Percentiles rank a stretch among this genome's conserved stretches.
Evolutionary conservation across 768 basidiomycete genomes (phyloP).

Genomic region (Panaeolus cyanescens): DNA sequence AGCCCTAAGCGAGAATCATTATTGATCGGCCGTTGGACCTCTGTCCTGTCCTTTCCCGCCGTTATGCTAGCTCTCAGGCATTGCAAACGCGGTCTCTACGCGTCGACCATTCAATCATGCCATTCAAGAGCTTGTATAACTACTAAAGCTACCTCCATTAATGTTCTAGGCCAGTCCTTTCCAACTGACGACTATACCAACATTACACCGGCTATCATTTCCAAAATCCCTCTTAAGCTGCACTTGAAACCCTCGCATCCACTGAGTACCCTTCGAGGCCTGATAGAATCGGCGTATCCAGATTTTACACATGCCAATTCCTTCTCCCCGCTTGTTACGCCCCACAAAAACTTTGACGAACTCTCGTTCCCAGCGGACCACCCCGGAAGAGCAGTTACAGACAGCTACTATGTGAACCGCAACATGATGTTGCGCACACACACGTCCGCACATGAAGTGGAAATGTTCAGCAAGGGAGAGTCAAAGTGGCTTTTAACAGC

Average conservation of each 20-base stretch:
- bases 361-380: conserved; percentile 93
- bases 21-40: not conserved
- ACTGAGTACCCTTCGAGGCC: conserved; percentile 76
- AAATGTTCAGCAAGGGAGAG: conserved; percentile 76
- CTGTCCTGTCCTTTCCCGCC: not conserved
- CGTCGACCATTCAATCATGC: not conserved
- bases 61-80: not conserved
- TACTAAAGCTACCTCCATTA: conserved; percentile 10
- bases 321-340: conserved; percentile 87
- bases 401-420: conserved; percentile 95
- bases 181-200: conserved; percentile 82
- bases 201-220: conserved; percentile 80
- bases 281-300: conserved; percentile 85
- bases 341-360: conserved; percentile 93
- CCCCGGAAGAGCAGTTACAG: conserved; percentile 86
- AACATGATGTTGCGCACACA: conserved; percentile 94
- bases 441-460: conserved; percentile 98
- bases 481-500: conserved; percentile 90
- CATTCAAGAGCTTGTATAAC: not conserved
- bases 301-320: conserved; percentile 74
- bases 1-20: conserved; percentile 4
- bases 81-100: not conserved
- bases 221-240: conserved; percentile 75
- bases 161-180: conserved; percentile 68
- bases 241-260: conserved; percentile 83